Evolutionary conservation across 495 filamentous ascomycete species (phyloP), one percentile per base, ranked within the genome.

Genomic region (Aspergillus cristatus): DNA sequence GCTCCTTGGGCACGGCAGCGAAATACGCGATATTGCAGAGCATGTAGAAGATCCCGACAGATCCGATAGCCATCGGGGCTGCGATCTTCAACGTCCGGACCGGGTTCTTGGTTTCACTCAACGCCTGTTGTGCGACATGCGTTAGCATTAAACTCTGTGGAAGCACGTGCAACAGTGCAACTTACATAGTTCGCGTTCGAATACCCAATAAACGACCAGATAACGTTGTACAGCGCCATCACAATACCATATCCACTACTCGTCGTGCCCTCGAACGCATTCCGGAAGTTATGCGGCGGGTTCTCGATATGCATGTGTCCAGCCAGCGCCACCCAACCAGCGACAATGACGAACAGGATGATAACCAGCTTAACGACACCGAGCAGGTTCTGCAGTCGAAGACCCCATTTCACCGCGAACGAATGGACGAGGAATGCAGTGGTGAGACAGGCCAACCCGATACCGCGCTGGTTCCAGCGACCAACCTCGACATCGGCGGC

Each of bases 21-120:
- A 84, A 83, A 54, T 84, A 85, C 38, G 81, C 79, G 34, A 85
- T 73, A 57, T 85, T 84, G 48, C 71, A 74, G 16, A 84, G 51
- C 56, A 84, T 76, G 57, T 83, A 84, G 0, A 83, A 57, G 18
- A 84, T 58, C 0, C 74, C 71, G 16, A 82, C 78, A 7, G 68
- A 64, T 17, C 57, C 67, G 14, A 83, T 68, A 11, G 79, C 80
- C 16, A 78, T 43, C 0, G 75, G 78, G 0, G 76, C 81, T 1
- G 79, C 81, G 35, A 76, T 71, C 45, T 74, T 67, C 41, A 84
- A 66, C 0, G 78, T 84, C 32, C 71, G 70, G 13, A 68, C 65
- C 0, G 80, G 80, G 45, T 83, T 72, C 38, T 66, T 70, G 11
- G 75, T 72, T 55, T 85, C 80, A 42, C 68, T 68, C 18, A 82